Evolutionary conservation across 2,329 filamentous ascomycete genomes (phyloP).

Genomic region (Lachnellula willkommii): DNA sequence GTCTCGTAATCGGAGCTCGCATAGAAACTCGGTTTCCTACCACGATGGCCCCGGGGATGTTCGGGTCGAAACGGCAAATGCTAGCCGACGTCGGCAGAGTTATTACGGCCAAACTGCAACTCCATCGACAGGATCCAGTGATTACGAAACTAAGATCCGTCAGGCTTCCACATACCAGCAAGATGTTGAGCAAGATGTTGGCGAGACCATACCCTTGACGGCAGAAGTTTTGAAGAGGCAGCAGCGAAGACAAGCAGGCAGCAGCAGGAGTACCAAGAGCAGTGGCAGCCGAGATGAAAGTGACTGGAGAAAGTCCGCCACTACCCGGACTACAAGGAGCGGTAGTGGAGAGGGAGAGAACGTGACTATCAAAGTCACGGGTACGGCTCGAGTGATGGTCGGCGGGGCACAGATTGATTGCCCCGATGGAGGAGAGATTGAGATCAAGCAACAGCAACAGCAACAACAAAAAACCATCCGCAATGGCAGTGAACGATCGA

Average conservation of each 20-base stretch:
- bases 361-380: constrained; percentile 56
- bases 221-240: constrained; percentile 45
- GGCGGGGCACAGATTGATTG: constrained; percentile 55
- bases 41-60: constrained; percentile 18
- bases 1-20: constrained; percentile 21
- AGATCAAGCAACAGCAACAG: constrained; percentile 42
- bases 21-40: constrained; percentile 27
- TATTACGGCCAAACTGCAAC: constrained; percentile 24
- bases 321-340: constrained; percentile 51
- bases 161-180: constrained; percentile 49
- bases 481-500: constrained; percentile 46
- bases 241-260: constrained; percentile 42
- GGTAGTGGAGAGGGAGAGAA: constrained; percentile 50
- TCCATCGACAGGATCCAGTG: constrained; percentile 18
- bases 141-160: constrained; percentile 41
- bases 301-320: constrained; percentile 56
- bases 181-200: constrained; percentile 45
- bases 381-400: constrained; percentile 50
- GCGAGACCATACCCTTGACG: constrained; percentile 48
- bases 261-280: constrained; percentile 52
- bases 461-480: constrained; percentile 34
- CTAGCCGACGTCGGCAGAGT: constrained; percentile 23
- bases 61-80: constrained; percentile 24
- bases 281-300: constrained; percentile 59
- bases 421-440: constrained; percentile 54